Evolutionary conservation across 1,139 yeast species (phyloP).

Genomic region (Blastobotrys buckinghamii): DNA sequence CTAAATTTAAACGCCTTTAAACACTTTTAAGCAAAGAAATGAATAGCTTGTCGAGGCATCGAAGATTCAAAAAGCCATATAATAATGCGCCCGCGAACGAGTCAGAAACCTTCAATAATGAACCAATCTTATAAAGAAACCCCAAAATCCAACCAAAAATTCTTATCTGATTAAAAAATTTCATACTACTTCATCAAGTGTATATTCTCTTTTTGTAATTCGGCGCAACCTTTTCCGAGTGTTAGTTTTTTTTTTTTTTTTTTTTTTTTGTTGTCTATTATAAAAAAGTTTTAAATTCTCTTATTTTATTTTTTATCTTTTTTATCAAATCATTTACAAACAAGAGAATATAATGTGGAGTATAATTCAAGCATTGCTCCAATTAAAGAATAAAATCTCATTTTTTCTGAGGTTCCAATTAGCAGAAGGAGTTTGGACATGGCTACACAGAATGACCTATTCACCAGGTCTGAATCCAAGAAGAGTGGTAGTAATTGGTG

Average conservation of each 20-base stretch:
- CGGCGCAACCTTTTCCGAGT: not conserved
- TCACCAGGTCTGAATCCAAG: slow-evolving; percentile 15
- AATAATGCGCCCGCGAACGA: no score
- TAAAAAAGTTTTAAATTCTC: not conserved
- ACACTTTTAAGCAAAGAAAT: no score
- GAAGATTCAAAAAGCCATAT: no score
- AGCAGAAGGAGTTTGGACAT: not conserved
- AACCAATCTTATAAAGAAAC: not conserved
- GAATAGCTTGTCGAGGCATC: no score
- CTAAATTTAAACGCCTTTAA: no score
- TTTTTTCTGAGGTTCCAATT: slow-evolving; percentile 2
- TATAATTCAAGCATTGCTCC: not conserved
- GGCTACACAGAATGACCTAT: slow-evolving; percentile 11
- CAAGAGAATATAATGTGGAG: not conserved
- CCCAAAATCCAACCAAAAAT: not conserved
- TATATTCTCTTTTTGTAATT: no score
- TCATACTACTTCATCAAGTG: no score
- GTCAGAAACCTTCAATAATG: no score
- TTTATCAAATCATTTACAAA: not conserved
- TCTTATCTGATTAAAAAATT: not conserved
- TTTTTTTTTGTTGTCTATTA: not conserved
- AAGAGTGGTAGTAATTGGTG: slow-evolving; percentile 19
- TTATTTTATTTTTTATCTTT: not conserved
- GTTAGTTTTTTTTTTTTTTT: not conserved
- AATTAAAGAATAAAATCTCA: not conserved